phyloP scores from a whole-genome alignment of 495 filamentous ascomycete species.

The Talaromyces ruber region DNA sequence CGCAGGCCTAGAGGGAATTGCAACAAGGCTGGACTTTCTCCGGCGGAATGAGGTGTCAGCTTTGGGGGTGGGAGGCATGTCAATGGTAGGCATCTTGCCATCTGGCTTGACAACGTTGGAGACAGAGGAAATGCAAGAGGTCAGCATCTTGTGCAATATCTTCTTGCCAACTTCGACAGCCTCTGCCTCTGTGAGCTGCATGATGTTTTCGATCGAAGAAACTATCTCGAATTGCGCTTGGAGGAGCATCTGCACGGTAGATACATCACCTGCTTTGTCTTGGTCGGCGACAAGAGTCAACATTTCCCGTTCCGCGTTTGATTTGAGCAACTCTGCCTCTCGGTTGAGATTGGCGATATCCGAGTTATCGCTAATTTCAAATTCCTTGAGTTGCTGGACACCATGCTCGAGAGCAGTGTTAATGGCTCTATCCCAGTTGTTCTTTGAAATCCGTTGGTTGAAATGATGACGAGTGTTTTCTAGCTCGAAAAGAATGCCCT shows the following conservation, averaged over 20 bases:
- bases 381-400: conserved; percentile 63
- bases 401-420: conserved; percentile 84
- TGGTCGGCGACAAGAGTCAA: conserved; percentile 71
- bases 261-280: conserved; percentile 72
- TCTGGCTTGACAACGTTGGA: conserved; percentile 88
- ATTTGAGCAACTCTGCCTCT: conserved; percentile 78
- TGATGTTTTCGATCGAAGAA: conserved; percentile 67
- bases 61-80: conserved; percentile 45
- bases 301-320: conserved; percentile 75
- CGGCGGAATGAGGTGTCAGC: conserved; percentile 67
- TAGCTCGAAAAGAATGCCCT: conserved; percentile 78
- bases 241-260: conserved; percentile 70
- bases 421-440: conserved; percentile 77
- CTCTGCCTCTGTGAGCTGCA: conserved; percentile 70
- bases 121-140: conserved; percentile 59
- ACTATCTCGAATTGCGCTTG: conserved; percentile 89
- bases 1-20: conserved; percentile 23
- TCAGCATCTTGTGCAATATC: conserved; percentile 72
- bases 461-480: conserved; percentile 84
- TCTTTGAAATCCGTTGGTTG: conserved; percentile 69
- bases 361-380: conserved; percentile 61
- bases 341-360: conserved; percentile 65
- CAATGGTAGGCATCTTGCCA: conserved; percentile 56
- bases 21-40: conserved; percentile 47
- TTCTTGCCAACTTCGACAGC: conserved; percentile 70